phyloP scores from a whole-genome alignment of 176 grass and related monocot species.

The Hordeum vulgare region DNA sequence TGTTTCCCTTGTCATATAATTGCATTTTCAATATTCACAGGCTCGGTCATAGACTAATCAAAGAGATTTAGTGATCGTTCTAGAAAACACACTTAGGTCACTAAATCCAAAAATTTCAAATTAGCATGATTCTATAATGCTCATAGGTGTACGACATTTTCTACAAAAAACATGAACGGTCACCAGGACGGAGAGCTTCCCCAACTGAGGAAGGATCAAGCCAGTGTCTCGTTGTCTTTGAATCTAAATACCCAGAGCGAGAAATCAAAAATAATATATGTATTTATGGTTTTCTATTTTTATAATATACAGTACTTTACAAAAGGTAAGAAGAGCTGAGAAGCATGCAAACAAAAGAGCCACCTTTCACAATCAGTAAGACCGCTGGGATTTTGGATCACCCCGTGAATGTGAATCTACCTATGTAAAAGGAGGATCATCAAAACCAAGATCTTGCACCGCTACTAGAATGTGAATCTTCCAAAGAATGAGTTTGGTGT shows the following conservation, averaged over 20 bases:
- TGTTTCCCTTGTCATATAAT: no score
- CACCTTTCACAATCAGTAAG: constrained; percentile 20
- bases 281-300: constrained; percentile 6
- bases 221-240: no score
- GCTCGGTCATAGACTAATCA: no score
- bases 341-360: constrained; percentile 31
- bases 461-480: constrained; percentile 62
- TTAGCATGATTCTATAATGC: not conserved
- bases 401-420: not conserved
- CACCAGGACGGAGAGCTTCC: no score
- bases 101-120: not conserved
- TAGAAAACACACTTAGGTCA: not conserved
- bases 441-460: not conserved
- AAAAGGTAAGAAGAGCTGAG: not conserved
- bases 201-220: no score
- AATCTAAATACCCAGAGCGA: no score
- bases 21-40: no score
- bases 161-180: no score
- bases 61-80: no score
- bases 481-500: constrained; percentile 58
- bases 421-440: constrained; percentile 34
- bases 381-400: not conserved
- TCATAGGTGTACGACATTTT: no score
- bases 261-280: not conserved
- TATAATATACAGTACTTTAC: constrained; percentile 41